These are phyloP conservation scores for Chernovozyma aurita DNA, from an alignment of 1,139 yeast genomes.

Conservation along the genomic window DNA sequence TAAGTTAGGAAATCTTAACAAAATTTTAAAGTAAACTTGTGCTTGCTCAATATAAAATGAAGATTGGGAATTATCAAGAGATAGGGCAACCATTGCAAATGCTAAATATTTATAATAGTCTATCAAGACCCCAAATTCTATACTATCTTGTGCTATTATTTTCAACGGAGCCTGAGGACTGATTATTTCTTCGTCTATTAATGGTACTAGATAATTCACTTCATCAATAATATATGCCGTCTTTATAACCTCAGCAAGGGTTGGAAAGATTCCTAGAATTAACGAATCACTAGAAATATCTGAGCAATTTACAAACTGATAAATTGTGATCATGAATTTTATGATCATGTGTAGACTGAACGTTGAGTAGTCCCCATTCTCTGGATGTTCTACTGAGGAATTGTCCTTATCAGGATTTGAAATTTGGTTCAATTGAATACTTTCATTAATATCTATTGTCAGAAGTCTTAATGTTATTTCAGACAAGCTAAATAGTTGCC, in stretches of 20 bases:
- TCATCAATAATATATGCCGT: conserved; percentile 22
- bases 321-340: not conserved
- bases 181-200: conserved; percentile 12
- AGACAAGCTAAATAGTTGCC: not conserved
- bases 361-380: not conserved
- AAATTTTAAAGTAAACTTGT: conserved; percentile 22
- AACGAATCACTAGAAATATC: not conserved
- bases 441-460: conserved; percentile 2
- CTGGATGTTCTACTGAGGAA: not conserved
- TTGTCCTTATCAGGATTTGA: not conserved
- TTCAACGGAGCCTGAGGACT: conserved; percentile 21
- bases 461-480: conserved; percentile 1
- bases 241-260: conserved; percentile 18
- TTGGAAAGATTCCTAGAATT: conserved; percentile 11
- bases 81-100: conserved; percentile 44
- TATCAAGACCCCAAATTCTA: conserved; percentile 19
- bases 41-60: conserved; percentile 31
- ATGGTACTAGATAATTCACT: conserved; percentile 15
- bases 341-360: not conserved
- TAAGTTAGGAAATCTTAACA: conserved; percentile 25
- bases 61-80: conserved; percentile 55
- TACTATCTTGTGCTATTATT: conserved; percentile 12
- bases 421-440: not conserved
- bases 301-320: not conserved
- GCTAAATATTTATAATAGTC: conserved; percentile 29